Percentiles rank a stretch among this genome's conserved stretches.
phyloP scores from a whole-genome alignment of 306 rosid genomes.

The Rosa multiflora region DNA sequence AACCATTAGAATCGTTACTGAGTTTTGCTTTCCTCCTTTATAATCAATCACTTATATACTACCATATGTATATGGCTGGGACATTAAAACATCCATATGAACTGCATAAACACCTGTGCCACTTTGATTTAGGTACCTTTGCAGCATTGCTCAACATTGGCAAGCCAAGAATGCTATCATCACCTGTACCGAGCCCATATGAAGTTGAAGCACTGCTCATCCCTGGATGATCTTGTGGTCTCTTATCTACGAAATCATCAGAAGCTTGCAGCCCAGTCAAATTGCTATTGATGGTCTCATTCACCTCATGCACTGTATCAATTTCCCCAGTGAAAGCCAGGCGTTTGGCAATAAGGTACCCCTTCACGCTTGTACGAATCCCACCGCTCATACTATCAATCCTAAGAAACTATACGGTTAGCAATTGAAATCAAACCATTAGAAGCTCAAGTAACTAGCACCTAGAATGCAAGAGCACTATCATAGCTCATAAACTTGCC shows the following conservation, averaged over 20 bases:
- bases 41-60: background rate
- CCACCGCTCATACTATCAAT: background rate
- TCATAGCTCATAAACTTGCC: background rate
- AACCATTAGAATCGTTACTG: background rate
- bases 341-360: background rate
- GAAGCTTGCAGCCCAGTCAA: too few relatives aligned
- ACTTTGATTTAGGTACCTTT: too few relatives aligned
- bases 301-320: background rate
- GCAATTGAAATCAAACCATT: background rate
- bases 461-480: background rate
- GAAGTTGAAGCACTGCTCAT: too few relatives aligned
- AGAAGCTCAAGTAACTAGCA: background rate
- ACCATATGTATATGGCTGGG: background rate
- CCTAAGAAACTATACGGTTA: background rate
- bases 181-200: too few relatives aligned
- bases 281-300: too few relatives aligned
- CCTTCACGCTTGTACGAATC: background rate
- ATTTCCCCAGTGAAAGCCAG: background rate
- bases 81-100: background rate
- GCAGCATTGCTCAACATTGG: too few relatives aligned
- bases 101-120: background rate
- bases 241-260: background rate
- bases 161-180: too few relatives aligned
- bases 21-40: background rate
- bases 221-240: too few relatives aligned